phyloP scores from a whole-genome alignment of 345 rosid species.

The Linum lewisii region DNA sequence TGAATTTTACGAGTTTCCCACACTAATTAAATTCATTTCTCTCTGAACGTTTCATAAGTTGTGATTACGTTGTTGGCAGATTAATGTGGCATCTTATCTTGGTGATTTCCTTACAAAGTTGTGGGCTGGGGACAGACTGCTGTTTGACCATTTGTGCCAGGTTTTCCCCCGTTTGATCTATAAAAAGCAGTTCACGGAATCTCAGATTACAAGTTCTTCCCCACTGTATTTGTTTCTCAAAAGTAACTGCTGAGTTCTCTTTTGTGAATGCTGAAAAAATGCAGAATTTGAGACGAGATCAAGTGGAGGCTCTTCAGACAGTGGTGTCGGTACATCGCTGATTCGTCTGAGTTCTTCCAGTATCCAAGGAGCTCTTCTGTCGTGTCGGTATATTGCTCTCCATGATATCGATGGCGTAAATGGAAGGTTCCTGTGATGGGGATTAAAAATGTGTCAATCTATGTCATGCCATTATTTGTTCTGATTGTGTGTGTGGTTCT shows the following conservation, averaged over 20 bases:
- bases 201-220: neutral
- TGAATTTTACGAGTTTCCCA: neutral
- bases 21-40: neutral
- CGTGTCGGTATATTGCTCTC: slow-evolving; percentile 1
- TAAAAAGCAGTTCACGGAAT: neutral
- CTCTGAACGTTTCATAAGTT: slow-evolving; percentile 1
- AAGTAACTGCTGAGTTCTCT: neutral
- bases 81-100: slow-evolving; percentile 62
- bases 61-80: slow-evolving; percentile 29
- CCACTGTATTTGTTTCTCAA: neutral
- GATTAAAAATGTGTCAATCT: too few species aligned
- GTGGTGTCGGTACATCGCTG: slow-evolving; percentile 13
- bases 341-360: neutral
- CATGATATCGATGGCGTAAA: too few species aligned
- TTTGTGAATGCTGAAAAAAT: slow-evolving; percentile 7
- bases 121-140: slow-evolving; percentile 33
- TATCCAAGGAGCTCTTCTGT: too few species aligned
- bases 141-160: slow-evolving; percentile 65
- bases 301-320: slow-evolving; percentile 41
- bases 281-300: slow-evolving; percentile 48
- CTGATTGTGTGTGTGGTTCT: too few species aligned
- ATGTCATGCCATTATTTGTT: too few species aligned
- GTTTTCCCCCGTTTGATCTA: slow-evolving; percentile 18
- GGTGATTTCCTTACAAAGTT: slow-evolving; percentile 54
- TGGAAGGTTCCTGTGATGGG: too few species aligned